Conservation (phyloP, 805 yeast genomes). For the Starmera caribaea region DNA sequence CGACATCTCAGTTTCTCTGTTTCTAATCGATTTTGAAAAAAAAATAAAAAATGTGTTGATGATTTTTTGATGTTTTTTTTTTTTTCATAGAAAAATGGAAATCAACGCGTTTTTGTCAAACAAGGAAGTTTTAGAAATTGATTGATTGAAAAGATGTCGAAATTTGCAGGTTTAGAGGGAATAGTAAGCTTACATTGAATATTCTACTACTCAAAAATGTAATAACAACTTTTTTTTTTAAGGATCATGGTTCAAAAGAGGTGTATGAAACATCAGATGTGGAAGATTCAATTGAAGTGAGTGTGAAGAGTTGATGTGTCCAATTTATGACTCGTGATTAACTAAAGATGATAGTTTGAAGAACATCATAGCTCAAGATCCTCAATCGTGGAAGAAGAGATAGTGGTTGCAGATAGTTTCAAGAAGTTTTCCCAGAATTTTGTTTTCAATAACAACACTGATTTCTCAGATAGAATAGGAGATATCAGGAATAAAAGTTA, state of each 20-base stretch:
- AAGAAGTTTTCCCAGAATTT: constrained; percentile 18
- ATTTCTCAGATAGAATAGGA: constrained; percentile 23
- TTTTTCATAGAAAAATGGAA: no score
- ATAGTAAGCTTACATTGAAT: no score
- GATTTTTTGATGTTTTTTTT: no score
- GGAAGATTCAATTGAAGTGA: constrained; percentile 32
- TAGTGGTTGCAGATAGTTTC: constrained; percentile 13
- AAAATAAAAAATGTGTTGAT: no score
- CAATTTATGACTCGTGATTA: not conserved
- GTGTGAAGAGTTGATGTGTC: no score
- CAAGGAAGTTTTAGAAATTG: no score
- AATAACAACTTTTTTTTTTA: not conserved
- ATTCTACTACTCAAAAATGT: no score
- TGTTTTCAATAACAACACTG: constrained; percentile 15
- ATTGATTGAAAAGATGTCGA: constrained; percentile 1
- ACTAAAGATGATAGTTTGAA: not conserved
- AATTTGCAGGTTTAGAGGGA: constrained; percentile 12
- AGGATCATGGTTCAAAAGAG: constrained; percentile 22
- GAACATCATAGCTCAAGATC: constrained; percentile 8
- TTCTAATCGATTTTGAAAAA: no score
- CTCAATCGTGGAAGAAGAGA: constrained; percentile 12
- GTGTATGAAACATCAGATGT: constrained; percentile 32
- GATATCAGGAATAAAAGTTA: constrained; percentile 18
- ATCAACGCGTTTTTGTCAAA: no score
- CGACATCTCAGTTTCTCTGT: no score